Conservation (phyloP, 2,329 filamentous ascomycete species). For the Mycogone perniciosa region DNA sequence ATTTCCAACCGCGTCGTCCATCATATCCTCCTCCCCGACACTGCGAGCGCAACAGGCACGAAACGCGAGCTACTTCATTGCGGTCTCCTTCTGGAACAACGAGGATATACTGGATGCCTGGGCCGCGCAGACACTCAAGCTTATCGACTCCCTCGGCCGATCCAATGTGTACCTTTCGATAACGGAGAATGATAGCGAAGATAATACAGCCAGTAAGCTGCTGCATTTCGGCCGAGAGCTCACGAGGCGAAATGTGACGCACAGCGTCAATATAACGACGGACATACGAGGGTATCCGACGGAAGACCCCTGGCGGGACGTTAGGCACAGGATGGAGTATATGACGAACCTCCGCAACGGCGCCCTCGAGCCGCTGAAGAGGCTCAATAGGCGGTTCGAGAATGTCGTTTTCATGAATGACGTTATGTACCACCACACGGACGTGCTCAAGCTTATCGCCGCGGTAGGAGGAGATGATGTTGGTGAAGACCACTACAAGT, state of each 20-base stretch:
- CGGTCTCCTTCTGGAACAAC: slow-evolving; percentile 12
- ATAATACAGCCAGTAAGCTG: slow-evolving; percentile 12
- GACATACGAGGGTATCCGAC: slow-evolving; percentile 10
- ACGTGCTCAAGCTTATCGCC: slow-evolving; percentile 11
- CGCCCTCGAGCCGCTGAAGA: slow-evolving; percentile 8
- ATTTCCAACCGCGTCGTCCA: slow-evolving; percentile 9
- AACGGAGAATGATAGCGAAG: slow-evolving; percentile 12
- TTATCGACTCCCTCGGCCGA: slow-evolving; percentile 11
- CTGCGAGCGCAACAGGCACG: slow-evolving; percentile 6
- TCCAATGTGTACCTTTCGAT: slow-evolving; percentile 12
- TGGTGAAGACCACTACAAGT: not conserved
- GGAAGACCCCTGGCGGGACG: slow-evolving; percentile 10
- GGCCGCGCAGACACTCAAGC: slow-evolving; percentile 9
- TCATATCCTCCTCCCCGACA: slow-evolving; percentile 8
- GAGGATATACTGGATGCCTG: slow-evolving; percentile 10
- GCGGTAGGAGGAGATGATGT: slow-evolving; percentile 12
- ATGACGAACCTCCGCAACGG: slow-evolving; percentile 15
- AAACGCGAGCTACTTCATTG: slow-evolving; percentile 14
- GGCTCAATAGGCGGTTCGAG: slow-evolving; percentile 10
- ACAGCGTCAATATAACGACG: slow-evolving; percentile 12
- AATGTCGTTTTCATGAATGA: slow-evolving; percentile 12
- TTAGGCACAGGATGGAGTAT: slow-evolving; percentile 11
- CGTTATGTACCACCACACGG: slow-evolving; percentile 13
- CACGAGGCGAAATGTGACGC: slow-evolving; percentile 6
- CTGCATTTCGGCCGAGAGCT: slow-evolving; percentile 12